A percentile compares a stretch with the other conserved stretches of the same genome.
Conservation (phyloP, 2,329 filamentous ascomycete species). For the Aspergillus sp. region DNA sequence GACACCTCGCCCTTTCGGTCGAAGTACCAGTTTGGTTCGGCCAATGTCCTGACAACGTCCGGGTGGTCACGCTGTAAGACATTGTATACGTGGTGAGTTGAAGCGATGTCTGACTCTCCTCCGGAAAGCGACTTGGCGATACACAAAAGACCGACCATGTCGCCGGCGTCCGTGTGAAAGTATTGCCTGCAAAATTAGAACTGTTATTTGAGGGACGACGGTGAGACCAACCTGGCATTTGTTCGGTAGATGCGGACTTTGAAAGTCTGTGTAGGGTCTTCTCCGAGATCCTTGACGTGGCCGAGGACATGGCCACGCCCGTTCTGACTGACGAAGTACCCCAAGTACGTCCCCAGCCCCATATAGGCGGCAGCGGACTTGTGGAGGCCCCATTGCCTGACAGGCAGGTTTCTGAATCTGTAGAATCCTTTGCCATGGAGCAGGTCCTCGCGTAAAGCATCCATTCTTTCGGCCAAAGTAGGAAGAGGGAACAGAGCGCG, state of each 20-base stretch:
- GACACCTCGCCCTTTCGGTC: constrained; percentile 85
- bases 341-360: constrained; percentile 80
- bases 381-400: constrained; percentile 69
- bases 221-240: constrained; percentile 60
- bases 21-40: constrained; percentile 84
- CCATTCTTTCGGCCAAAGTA: constrained; percentile 54
- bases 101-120: constrained; percentile 81
- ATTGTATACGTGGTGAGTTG: constrained; percentile 80
- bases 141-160: constrained; percentile 81
- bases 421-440: constrained; percentile 87
- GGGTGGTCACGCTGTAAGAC: constrained; percentile 71
- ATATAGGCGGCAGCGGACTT: constrained; percentile 90
- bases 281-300: constrained; percentile 85
- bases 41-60: constrained; percentile 73
- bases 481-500: constrained; percentile 65
- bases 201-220: neutral
- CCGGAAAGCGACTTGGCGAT: constrained; percentile 75
- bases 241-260: constrained; percentile 89
- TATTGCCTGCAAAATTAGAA: constrained; percentile 57
- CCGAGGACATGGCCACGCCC: constrained; percentile 80
- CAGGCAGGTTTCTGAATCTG: constrained; percentile 82
- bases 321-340: constrained; percentile 87
- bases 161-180: constrained; percentile 81
- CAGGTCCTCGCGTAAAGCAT: constrained; percentile 62
- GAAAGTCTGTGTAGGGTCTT: constrained; percentile 78